Evolutionary conservation across 768 basidiomycete species (phyloP).

Genomic region (Amyloporia xantha): DNA sequence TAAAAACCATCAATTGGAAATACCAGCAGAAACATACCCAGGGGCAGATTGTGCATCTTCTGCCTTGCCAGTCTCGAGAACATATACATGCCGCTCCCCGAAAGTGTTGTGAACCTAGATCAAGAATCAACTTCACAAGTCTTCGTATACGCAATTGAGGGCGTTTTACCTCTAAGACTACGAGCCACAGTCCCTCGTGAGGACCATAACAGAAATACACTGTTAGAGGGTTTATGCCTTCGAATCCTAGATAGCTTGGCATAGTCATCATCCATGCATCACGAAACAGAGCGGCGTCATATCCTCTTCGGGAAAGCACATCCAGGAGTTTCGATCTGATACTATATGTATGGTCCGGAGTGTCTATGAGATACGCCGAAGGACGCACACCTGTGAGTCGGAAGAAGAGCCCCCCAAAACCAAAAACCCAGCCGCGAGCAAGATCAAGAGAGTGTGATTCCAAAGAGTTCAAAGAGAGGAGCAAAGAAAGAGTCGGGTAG

Average conservation of each 20-base stretch:
- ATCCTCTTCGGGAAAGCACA: conserved; percentile 23
- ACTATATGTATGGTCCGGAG: conserved; percentile 1
- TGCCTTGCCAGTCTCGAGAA: conserved; percentile 38
- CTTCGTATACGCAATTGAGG: background rate
- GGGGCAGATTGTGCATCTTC: conserved; percentile 36
- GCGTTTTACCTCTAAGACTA: conserved; percentile 49
- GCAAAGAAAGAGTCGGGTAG: conserved; percentile 52
- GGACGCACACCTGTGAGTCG: conserved; percentile 43
- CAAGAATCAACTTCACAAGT: background rate
- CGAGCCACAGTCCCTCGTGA: conserved; percentile 28
- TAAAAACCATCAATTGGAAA: background rate
- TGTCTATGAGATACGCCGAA: conserved; percentile 19
- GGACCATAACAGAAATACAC: conserved; percentile 57
- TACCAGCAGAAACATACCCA: conserved; percentile 19
- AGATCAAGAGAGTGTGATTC: conserved; percentile 43
- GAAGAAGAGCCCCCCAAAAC: conserved; percentile 40
- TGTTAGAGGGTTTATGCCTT: conserved; percentile 67
- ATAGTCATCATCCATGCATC: conserved; percentile 72
- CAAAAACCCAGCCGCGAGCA: conserved; percentile 43
- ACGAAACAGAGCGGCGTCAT: conserved; percentile 22
- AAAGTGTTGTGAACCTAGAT: conserved; percentile 66
- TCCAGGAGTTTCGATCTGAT: conserved; percentile 37
- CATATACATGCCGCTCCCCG: conserved; percentile 58
- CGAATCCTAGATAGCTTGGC: conserved; percentile 59
- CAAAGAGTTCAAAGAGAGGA: conserved; percentile 50